phyloP scores from a whole-genome alignment of 768 basidiomycete species.

The Tylopilus balloui region DNA sequence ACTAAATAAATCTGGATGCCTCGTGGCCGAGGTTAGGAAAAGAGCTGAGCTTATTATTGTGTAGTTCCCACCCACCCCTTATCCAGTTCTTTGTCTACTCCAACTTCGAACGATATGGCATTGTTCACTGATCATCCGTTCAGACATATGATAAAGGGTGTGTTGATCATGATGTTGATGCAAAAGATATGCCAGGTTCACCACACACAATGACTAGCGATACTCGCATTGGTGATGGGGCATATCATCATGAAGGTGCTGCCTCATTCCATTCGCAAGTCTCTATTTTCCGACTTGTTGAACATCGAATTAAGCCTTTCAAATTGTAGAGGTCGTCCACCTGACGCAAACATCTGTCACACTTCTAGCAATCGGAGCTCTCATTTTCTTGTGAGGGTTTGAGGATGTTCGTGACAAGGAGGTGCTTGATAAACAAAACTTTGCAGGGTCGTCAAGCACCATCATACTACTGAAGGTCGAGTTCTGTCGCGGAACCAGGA shows the following conservation, averaged over 20 bases:
- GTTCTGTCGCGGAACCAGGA: conserved; percentile 67
- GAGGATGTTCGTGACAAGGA: background rate
- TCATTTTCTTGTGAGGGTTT: conserved; percentile 59
- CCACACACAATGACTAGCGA: conserved; percentile 33
- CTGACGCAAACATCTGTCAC: conserved; percentile 73
- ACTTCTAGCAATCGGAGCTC: conserved; percentile 56
- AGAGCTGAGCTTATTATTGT: conserved; percentile 3
- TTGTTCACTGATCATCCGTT: conserved; percentile 32
- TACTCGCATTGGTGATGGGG: conserved; percentile 44
- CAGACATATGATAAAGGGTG: conserved; percentile 32
- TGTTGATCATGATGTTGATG: conserved; percentile 1
- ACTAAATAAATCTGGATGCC: conserved; percentile 17
- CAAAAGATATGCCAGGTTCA: conserved; percentile 8
- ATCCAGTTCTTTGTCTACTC: conserved; percentile 14
- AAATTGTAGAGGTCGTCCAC: conserved; percentile 51
- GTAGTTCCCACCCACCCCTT: conserved; percentile 27
- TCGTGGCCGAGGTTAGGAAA: conserved; percentile 28
- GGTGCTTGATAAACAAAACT: background rate
- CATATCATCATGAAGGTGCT: conserved; percentile 51
- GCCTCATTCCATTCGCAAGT: conserved; percentile 33
- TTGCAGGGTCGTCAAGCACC: conserved; percentile 62
- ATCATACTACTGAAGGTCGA: conserved; percentile 50
- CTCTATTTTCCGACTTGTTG: conserved; percentile 1
- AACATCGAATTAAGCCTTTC: conserved; percentile 10
- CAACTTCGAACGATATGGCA: conserved; percentile 24